phyloP scores from a whole-genome alignment of 2,329 filamentous ascomycete species.

The Periglandula ipomoeae region DNA sequence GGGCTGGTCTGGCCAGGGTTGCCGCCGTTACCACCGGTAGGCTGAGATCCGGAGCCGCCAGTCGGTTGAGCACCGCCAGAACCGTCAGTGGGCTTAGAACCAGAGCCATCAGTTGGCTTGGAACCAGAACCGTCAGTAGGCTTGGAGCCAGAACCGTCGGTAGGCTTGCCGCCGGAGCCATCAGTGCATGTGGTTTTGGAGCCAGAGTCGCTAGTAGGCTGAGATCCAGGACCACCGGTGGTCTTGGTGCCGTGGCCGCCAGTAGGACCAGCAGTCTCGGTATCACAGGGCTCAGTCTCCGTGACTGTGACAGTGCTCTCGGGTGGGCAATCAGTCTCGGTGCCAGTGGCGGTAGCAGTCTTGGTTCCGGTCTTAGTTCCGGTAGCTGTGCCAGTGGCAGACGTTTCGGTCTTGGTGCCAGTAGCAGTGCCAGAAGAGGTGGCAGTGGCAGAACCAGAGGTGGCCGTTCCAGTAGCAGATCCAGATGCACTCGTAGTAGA shows the following conservation, averaged over 20 bases:
- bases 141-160: not conserved
- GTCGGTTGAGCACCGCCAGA: not conserved
- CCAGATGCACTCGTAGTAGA: not conserved
- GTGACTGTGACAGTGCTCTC: no score
- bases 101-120: not conserved
- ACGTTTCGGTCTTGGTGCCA: not conserved
- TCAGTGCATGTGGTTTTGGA: not conserved
- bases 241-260: not conserved
- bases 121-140: not conserved
- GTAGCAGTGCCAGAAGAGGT: not conserved
- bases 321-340: not conserved
- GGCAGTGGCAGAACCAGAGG: not conserved
- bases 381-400: not conserved
- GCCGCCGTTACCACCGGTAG: not conserved
- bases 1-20: not conserved
- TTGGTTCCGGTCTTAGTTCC: not conserved
- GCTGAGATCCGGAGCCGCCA: not conserved
- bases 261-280: not conserved
- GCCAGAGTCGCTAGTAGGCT: not conserved
- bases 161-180: no score
- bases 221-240: not conserved
- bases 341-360: not conserved
- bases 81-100: not conserved
- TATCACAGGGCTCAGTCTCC: slow-evolving; percentile 1
- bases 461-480: not conserved